Conservation (phyloP, 345 rosid species). For the Sisymbrium irio region DNA sequence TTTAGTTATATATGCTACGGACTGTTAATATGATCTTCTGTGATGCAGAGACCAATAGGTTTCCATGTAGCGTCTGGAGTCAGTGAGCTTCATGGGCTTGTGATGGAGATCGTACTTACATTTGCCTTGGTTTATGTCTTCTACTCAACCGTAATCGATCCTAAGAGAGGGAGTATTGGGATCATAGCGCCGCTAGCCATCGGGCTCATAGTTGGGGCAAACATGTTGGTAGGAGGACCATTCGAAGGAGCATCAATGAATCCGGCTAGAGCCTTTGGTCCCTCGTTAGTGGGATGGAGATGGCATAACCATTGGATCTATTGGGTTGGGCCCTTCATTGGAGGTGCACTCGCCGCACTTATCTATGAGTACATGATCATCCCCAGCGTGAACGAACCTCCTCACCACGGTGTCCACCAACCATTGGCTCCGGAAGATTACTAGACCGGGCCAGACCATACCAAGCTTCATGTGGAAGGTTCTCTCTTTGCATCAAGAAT, state of each 20-base stretch:
- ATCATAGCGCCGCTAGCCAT: constrained; percentile 37
- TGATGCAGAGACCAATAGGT: constrained; percentile 62
- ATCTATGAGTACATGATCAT: constrained; percentile 59
- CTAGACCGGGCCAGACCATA: constrained; percentile 29
- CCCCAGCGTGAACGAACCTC: constrained; percentile 34
- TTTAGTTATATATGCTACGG: not conserved
- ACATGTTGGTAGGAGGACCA: constrained; percentile 39
- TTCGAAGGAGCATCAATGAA: constrained; percentile 41
- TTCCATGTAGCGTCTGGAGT: constrained; percentile 53
- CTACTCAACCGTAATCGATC: constrained; percentile 38
- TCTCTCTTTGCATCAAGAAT: constrained; percentile 2
- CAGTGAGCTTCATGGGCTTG: constrained; percentile 43
- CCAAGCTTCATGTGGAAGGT: constrained; percentile 1
- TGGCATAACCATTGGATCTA: constrained; percentile 40
- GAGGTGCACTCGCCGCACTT: constrained; percentile 38
- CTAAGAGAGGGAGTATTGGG: constrained; percentile 37
- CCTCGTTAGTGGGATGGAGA: constrained; percentile 42
- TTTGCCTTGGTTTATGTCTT: constrained; percentile 35
- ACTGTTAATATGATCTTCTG: not conserved
- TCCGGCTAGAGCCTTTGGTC: constrained; percentile 43
- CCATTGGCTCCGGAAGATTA: constrained; percentile 87
- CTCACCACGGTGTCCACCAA: constrained; percentile 48
- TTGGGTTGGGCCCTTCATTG: constrained; percentile 38
- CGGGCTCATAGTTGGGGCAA: constrained; percentile 36
- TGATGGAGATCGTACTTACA: constrained; percentile 40